These are phyloP conservation scores for Chlamydomonas sphaeroides DNA, from an alignment of 139 green algal species.

Conservation along the genomic window DNA sequence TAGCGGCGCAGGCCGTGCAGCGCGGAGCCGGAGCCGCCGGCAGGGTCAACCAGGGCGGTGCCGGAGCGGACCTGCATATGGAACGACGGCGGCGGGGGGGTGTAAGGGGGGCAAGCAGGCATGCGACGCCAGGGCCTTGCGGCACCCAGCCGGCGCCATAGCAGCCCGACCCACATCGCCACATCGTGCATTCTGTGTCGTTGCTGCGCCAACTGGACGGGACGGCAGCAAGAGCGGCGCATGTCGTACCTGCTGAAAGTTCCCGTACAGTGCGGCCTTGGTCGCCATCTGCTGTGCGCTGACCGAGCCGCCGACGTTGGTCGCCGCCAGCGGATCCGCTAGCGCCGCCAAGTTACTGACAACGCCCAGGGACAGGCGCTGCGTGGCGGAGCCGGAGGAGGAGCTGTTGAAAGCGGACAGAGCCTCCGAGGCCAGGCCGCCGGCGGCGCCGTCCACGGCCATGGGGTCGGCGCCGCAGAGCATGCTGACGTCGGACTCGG, in stretches of 20 bases:
- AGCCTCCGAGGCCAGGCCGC: background rate
- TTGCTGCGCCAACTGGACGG: background rate
- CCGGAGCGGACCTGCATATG: too few species aligned
- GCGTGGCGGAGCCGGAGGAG: background rate
- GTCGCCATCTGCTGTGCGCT: background rate
- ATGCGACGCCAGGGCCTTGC: too few species aligned
- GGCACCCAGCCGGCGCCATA: too few species aligned
- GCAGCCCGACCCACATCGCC: too few species aligned
- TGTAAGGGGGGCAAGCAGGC: too few species aligned
- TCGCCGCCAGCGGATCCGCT: background rate
- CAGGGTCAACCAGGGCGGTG: too few species aligned
- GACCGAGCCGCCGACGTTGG: background rate
- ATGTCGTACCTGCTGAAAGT: background rate
- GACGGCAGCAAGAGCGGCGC: background rate
- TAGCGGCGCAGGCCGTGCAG: slow-evolving; percentile 1
- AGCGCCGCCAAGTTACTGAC: slow-evolving; percentile 14
- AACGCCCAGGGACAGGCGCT: slow-evolving; percentile 21
- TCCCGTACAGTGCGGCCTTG: slow-evolving; percentile 31
- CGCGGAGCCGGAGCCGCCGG: background rate
- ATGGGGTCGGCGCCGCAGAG: background rate
- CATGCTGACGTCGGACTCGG: background rate
- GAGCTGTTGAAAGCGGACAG: background rate
- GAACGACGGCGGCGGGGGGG: too few species aligned
- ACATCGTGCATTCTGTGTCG: background rate
- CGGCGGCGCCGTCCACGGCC: background rate